Evolutionary conservation across 2,329 filamentous ascomycete species (phyloP), one percentile per base, ranked within the genome.

Genomic region (Cercospora zeae-maydis): DNA sequence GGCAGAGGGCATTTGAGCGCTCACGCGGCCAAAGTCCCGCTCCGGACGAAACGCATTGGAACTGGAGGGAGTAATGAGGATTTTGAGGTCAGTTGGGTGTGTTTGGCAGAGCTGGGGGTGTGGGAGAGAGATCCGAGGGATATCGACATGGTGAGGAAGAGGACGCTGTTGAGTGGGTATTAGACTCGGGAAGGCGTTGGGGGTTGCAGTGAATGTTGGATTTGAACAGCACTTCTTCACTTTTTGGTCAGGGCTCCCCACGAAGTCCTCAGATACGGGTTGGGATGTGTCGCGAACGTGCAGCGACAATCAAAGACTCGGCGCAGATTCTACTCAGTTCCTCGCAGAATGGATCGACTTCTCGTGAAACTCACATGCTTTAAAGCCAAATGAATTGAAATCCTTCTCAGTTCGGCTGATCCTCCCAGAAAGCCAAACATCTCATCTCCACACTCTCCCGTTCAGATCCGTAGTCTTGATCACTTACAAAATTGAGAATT

Each of bases 71-170:
- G 21, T 1, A 16, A 59, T 31, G 31, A 33, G 21, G 24, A 59
- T 8, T 59, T 59, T 51, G 47, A 59, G 24, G 33, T 59, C 3
- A 42, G 27, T 9, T 59, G 57, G 57, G 57, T 59, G 9, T 42
- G 57, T 33, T 39, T 59, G 21, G 47, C 47, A n/a, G 47, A 53
- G 19, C 34, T 59, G 14, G 33, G 47, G 19, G 21, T 52, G 11
- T 59, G 57, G 57, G 57, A 59, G 47, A 31, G 57, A 10, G 57
- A 59, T 42, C 57, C 57, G 57, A 52, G 47, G 45, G 57, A 59
- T n/a, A 59, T 59, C 16, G 57, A 59, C 19, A 59, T 59, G 57
- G 57, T 59, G n/a, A 24, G 57, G 31, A 34, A 47, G 30, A 47
- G 36, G 31, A 59, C 57, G 16, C 27, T 37, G 14, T 39, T 59